A percentile compares a stretch with the other conserved stretches of the same genome.
These are phyloP conservation scores for Hypoxylon sp. DNA, from an alignment of 2,329 filamentous ascomycete genomes.

Conservation along the genomic window DNA sequence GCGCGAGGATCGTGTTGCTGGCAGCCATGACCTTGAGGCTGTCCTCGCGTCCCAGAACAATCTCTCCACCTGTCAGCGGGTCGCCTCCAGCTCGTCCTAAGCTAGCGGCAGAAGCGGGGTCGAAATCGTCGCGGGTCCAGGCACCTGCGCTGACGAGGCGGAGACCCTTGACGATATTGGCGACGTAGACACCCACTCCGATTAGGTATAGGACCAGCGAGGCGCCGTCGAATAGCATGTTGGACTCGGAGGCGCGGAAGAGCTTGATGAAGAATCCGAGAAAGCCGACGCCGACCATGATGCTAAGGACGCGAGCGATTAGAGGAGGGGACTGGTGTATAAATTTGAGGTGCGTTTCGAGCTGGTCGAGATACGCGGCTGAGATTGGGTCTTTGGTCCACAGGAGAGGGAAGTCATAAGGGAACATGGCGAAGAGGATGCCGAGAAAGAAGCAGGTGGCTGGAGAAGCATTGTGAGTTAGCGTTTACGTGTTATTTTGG, in stretches of 20 bases:
- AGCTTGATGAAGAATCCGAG: slow-evolving; percentile 94
- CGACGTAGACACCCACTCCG: slow-evolving; percentile 91
- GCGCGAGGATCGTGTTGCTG: slow-evolving; percentile 94
- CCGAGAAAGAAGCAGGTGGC: slow-evolving; percentile 98
- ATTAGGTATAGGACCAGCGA: slow-evolving; percentile 87
- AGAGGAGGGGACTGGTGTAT: slow-evolving; percentile 92
- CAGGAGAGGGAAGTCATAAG: slow-evolving; percentile 93
- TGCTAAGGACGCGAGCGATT: slow-evolving; percentile 93
- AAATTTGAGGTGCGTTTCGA: slow-evolving; percentile 92
- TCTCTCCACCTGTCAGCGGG: slow-evolving; percentile 67
- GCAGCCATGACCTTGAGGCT: slow-evolving; percentile 91
- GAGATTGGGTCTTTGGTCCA: slow-evolving; percentile 79
- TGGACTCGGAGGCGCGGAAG: slow-evolving; percentile 92
- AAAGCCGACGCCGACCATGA: slow-evolving; percentile 89
- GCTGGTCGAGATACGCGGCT: slow-evolving; percentile 81
- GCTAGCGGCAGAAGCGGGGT: slow-evolving; percentile 38
- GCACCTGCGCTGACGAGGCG: slow-evolving; percentile 82
- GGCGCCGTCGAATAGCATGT: slow-evolving; percentile 93
- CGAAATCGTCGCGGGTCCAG: slow-evolving; percentile 63
- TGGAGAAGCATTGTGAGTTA: slow-evolving; percentile 54
- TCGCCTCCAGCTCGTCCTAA: slow-evolving; percentile 58
- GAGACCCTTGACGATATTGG: slow-evolving; percentile 96
- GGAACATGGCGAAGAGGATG: slow-evolving; percentile 95
- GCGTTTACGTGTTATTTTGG: neutral
- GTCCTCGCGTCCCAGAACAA: slow-evolving; percentile 86